Base-by-base conservation (phyloP, 495 filamentous ascomycete species). In the Entonaema liquescens region DNA sequence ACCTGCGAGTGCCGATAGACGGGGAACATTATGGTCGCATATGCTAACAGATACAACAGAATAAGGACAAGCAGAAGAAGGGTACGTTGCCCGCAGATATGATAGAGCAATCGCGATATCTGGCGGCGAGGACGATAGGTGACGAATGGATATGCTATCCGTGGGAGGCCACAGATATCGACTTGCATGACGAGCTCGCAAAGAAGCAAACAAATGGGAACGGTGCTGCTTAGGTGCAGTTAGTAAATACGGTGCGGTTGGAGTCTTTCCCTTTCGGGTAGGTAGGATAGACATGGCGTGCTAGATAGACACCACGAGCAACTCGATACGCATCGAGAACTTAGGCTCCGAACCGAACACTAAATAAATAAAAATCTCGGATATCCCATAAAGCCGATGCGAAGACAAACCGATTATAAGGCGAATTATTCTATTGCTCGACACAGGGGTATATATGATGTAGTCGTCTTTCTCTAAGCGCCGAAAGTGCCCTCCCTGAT, bases 101-200 rank as follows among this genome's bases (percentile, higher is more conserved):
- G 89, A 85, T 93, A 76, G 82, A 86, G 21, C 82, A 91, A 62
- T 86, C 87, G 26, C 84, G 90, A 72, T 99, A 99, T 81, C 79
- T 93, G 62, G 95, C 95, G 23, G 92, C 95, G 13, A 84, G 90
- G 73, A 98, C 95, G 31, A 92, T 95, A 21, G 87, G 86, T 23
- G 95, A 99, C 83, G 90, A 93, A 61, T 99, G 95, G 95, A 98
- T 98, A 77, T 95, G 92, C 84, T 99, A 99, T 80, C 95, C 95
- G n/a, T 99, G 95, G 95, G 95, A 99, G 82, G 95, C 96, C 44
- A 92, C 83, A 82, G 92, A 98, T 79, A 98, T 98, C 72, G 95
- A 98, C 29, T 91, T 92, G 84, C 95, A 98, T 76, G 95, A 98
- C 80, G 71, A 80, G 57, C 80, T 93, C 65, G 91, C 94, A 11